Evolutionary conservation across 192 early-diverging fungal species (phyloP).

Genomic region (Backusella parvicylindrica): DNA sequence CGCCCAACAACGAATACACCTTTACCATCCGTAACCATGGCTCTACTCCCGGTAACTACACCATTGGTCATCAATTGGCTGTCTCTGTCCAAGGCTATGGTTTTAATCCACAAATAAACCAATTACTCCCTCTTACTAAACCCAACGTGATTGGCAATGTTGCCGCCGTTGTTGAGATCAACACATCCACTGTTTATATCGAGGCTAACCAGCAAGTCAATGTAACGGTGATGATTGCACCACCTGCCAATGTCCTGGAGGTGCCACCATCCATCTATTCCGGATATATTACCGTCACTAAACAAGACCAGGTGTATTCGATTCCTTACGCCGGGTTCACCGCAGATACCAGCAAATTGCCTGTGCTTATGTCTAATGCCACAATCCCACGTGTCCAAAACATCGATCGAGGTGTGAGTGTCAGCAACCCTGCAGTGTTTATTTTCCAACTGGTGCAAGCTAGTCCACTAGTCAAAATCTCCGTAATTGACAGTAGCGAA

Average conservation of each 20-base stretch:
- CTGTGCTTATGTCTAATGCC: slow-evolving; percentile 18
- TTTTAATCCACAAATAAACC: neutral
- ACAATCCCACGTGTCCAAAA: slow-evolving; percentile 7
- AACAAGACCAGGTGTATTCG: neutral
- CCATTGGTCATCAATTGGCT: slow-evolving; percentile 33
- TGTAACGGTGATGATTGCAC: slow-evolving; percentile 36
- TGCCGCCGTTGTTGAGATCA: slow-evolving; percentile 31
- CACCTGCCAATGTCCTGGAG: slow-evolving; percentile 30
- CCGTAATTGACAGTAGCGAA: slow-evolving; percentile 2
- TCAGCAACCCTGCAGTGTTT: neutral
- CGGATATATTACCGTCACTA: slow-evolving; percentile 39
- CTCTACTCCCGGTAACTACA: slow-evolving; percentile 24
- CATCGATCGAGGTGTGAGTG: neutral
- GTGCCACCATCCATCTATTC: slow-evolving; percentile 43
- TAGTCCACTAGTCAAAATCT: slow-evolving; percentile 4
- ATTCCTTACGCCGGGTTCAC: slow-evolving; percentile 31
- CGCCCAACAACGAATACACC: slow-evolving; percentile 25
- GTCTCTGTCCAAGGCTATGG: slow-evolving; percentile 42
- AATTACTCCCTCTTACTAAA: slow-evolving; percentile 11
- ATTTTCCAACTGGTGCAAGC: slow-evolving; percentile 11
- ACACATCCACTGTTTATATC: slow-evolving; percentile 22
- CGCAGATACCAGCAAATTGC: neutral
- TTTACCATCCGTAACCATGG: slow-evolving; percentile 43
- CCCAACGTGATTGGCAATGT: slow-evolving; percentile 8
- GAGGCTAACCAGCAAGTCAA: slow-evolving; percentile 23